Evolutionary conservation across 352 stramenopile genomes (phyloP).

Genomic region (Globisporangium yorkense): DNA sequence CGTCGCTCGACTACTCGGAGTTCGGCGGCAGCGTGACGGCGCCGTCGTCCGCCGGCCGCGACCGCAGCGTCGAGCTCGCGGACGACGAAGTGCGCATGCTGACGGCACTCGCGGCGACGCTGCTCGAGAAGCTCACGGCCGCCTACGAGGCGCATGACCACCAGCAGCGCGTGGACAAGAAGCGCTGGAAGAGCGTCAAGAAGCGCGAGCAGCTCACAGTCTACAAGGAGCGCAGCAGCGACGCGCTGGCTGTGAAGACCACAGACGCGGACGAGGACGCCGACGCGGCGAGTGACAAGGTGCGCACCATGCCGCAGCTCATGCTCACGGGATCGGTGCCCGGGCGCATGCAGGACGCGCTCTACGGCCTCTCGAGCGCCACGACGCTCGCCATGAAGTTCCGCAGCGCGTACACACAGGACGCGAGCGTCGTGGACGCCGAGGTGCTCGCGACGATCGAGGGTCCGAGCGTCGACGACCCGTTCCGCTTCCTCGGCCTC

Average conservation of each 20-base stretch:
- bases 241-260: not conserved
- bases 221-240: conserved; percentile 35
- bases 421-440: conserved; percentile 12
- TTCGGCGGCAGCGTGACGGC: conserved; percentile 5
- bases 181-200: conserved; percentile 64
- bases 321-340: conserved; percentile 37
- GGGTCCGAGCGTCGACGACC: conserved; percentile 30
- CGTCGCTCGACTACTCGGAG: conserved; percentile 2
- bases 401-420: conserved; percentile 24
- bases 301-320: conserved; percentile 20
- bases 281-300: no score
- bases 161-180: conserved; percentile 23
- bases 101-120: conserved; percentile 23
- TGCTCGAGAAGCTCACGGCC: conserved; percentile 32
- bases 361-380: conserved; percentile 50
- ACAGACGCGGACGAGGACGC: no score
- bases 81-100: conserved; percentile 47
- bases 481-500: conserved; percentile 52
- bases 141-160: conserved; percentile 30
- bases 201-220: conserved; percentile 48
- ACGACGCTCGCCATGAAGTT: conserved; percentile 57
- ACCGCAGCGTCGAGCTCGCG: conserved; percentile 25
- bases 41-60: conserved; percentile 4
- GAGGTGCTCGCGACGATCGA: conserved; percentile 41
- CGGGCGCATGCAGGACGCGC: conserved; percentile 49